Base-by-base conservation (phyloP, 2,329 filamentous ascomycete genomes). In the Fusarium multiceps region DNA sequence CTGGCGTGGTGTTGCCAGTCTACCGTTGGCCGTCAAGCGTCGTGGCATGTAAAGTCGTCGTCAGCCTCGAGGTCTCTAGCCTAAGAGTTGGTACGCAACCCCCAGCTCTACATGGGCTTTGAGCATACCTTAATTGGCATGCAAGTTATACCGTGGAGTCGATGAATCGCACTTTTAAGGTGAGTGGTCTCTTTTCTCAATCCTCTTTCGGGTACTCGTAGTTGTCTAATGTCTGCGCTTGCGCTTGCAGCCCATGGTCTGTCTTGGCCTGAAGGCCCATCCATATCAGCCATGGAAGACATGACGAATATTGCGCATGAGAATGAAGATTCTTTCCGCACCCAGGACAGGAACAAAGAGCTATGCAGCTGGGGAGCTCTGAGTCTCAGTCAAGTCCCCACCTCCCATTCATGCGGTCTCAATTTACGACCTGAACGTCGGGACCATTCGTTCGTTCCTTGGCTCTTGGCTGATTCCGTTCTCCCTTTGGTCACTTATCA, bases 401-500 rank as follows among this genome's bases (percentile, higher is more conserved):
- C 58, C 43, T 46, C 20, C 37, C 16, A 54, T 59, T 55, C 48
- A 56, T 27, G 54, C 20, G 7, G 68, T 71, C 63, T 68, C 68
- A 71, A 63, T 68, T 71, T 51, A 54, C 9, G 46, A 71, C 68
- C 68, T 71, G 63, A 71, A 68, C 43, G 63, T 30, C 51, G 68
- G 68, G 59, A 65, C 64, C 46, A 59, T 56, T 43, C 25, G 34
- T 16, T 28, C 49, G 34, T 51, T 51, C 49, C 34, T 41, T 11
- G 6, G 40, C 28, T n/a, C 62, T 59, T 37, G 48, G n/a, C 20
- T 49, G 47, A 49, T 49, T 49, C 7, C 20, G 6, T 25, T 18
- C 49, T 59, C 43, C 67, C 63, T 55, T 64, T 57, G 28, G 45
- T 68, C 58, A 71, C 32, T 65, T 71, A 6, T 61, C 59, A 65